Base-by-base conservation (phyloP, 2,329 filamentous ascomycete genomes). In the Rhytidhysteron rufulum region DNA sequence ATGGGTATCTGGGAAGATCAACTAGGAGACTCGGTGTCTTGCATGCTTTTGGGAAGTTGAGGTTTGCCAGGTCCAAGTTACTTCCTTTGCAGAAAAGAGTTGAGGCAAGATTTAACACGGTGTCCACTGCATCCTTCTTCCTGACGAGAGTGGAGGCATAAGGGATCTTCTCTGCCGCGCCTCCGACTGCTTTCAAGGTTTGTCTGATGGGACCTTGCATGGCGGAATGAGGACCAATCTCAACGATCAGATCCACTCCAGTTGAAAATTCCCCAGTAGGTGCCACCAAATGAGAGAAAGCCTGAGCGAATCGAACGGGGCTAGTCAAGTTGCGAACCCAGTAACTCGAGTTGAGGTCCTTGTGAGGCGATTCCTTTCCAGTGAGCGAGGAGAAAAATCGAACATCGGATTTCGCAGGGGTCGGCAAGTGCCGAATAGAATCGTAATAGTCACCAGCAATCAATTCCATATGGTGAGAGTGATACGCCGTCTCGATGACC, bases 401-500 rank as follows among this genome's bases (percentile, higher is more conserved):
- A n/a, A 32, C 30, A n/a, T 32, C 11, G 17, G 30, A 18, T 9
- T 15, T 10, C 18, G 5, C 8, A 8, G 10, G 15, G 10, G 21
- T 17, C 13, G 19, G 19, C 36, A 9, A n/a, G 10, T 21, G 7
- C 13, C 13, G 10, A n/a, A 41, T 24, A 7, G 18, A 11, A 6
- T 27, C 19, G 10, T 30, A 17, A 35, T 60, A 61, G 4, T 52
- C 50, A 4, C 54, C 50, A 5, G 47, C 50, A 15, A 57, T 40
- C 1, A 47, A 22, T 11, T 49, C 37, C 54, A 58, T 56, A 30
- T 54, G 51, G 36, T 56, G 48, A 4, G 53, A 56, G 42, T 74
- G 73, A 39, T 74, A 75, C 0, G 72, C 72, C 5, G 53, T 64
- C 15, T 71, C 66, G 3, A 73, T 66, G 36, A 63, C 57, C 2